phyloP scores from a whole-genome alignment of 768 basidiomycete genomes.

The Leccinum rimulosum region DNA sequence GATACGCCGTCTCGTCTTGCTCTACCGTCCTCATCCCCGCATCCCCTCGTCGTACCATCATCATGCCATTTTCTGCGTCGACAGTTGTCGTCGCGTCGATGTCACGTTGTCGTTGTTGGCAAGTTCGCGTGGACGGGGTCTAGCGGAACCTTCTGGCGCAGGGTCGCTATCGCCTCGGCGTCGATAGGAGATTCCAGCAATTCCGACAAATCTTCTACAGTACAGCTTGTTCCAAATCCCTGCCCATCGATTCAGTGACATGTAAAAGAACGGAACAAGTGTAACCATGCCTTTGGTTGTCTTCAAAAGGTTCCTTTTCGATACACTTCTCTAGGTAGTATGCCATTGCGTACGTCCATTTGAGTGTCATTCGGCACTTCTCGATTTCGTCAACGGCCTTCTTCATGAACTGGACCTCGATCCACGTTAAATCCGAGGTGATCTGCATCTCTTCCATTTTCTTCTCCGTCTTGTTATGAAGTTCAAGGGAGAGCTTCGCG shows the following conservation, averaged over 20 bases:
- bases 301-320: constrained; percentile 93
- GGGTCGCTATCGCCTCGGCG: constrained; percentile 70
- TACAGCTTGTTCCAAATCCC: constrained; percentile 92
- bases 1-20: too few relatives aligned
- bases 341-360: constrained; percentile 99
- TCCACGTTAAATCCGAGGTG: constrained; percentile 90
- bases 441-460: constrained; percentile 99
- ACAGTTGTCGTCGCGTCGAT: too few relatives aligned
- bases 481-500: constrained; percentile 90
- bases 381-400: constrained; percentile 93
- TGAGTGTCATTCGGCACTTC: constrained; percentile 90
- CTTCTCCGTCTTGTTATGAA: constrained; percentile 96
- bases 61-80: too few relatives aligned
- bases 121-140: too few relatives aligned
- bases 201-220: constrained; percentile 94
- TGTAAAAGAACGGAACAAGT: neutral
- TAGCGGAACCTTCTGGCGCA: constrained; percentile 73
- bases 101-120: too few relatives aligned
- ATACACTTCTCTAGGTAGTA: constrained; percentile 92
- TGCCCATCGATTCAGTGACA: constrained; percentile 25
- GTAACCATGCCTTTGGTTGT: constrained; percentile 79
- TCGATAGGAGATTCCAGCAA: constrained; percentile 91
- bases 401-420: constrained; percentile 98
- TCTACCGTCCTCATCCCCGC: too few relatives aligned
- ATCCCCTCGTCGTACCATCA: too few relatives aligned